Evolutionary conservation across 225 moss, liverwort and hornwort species (phyloP).

Genomic region (Physcomitrium patens): DNA sequence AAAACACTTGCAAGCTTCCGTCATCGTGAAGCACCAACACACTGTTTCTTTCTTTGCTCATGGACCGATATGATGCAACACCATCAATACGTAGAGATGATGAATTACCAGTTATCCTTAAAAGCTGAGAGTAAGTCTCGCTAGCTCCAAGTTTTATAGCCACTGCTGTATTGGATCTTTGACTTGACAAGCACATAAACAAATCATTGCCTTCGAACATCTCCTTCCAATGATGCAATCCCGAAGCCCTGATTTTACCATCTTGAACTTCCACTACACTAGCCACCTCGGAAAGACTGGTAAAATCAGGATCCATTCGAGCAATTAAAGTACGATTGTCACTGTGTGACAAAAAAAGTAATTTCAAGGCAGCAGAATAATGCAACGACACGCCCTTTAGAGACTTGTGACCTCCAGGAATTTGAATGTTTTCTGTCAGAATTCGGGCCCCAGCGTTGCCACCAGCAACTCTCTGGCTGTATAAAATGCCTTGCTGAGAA

Average conservation of each 20-base stretch:
- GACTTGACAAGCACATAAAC: constrained; percentile 87
- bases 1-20: constrained; percentile 94
- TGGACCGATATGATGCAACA: constrained; percentile 84
- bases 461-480: constrained; percentile 80
- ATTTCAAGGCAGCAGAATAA: constrained; percentile 76
- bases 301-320: constrained; percentile 68
- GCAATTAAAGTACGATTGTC: constrained; percentile 85
- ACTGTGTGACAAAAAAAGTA: constrained; percentile 80
- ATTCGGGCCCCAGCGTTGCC: constrained; percentile 86
- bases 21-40: constrained; percentile 94
- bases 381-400: constrained; percentile 77
- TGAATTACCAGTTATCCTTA: constrained; percentile 75
- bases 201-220: constrained; percentile 91
- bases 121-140: constrained; percentile 83
- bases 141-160: constrained; percentile 76
- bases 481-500: constrained; percentile 96
- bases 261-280: constrained; percentile 85
- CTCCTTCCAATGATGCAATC: constrained; percentile 98
- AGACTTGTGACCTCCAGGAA: constrained; percentile 77
- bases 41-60: constrained; percentile 96
- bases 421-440: constrained; percentile 93
- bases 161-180: constrained; percentile 86
- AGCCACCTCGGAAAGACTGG: constrained; percentile 73
- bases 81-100: constrained; percentile 93
- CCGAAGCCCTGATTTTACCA: constrained; percentile 76